Conservation (phyloP, 345 rosid genomes). For the Brassica rapa region DNA sequence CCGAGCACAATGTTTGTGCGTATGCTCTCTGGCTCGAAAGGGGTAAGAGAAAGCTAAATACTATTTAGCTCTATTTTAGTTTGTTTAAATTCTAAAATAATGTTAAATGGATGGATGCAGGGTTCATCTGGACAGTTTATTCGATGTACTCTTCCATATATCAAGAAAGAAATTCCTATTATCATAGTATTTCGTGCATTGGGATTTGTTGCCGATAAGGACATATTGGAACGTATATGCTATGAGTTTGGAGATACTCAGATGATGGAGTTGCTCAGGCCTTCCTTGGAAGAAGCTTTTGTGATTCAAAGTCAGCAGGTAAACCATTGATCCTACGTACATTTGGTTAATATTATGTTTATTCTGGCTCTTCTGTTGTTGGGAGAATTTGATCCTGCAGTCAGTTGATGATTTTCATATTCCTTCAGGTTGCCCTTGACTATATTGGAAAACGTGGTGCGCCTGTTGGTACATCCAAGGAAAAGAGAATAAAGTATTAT, state of each 20-base stretch:
- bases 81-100: neutral
- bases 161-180: conserved; percentile 95
- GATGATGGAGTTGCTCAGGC: conserved; percentile 98
- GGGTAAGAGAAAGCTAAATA: conserved; percentile 55
- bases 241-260: conserved; percentile 85
- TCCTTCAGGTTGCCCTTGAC: conserved; percentile 88
- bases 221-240: conserved; percentile 91
- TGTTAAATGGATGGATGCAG: conserved; percentile 46
- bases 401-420: conserved; percentile 12
- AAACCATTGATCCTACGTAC: neutral
- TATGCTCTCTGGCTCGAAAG: conserved; percentile 97
- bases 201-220: conserved; percentile 98
- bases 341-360: conserved; percentile 2
- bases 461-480: conserved; percentile 92
- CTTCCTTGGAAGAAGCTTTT: conserved; percentile 96
- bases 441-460: conserved; percentile 98
- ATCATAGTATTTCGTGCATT: conserved; percentile 94
- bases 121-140: conserved; percentile 97
- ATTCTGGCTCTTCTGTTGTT: conserved; percentile 5
- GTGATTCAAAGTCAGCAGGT: conserved; percentile 98
- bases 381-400: conserved; percentile 5
- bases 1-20: conserved; percentile 99
- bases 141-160: conserved; percentile 94
- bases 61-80: neutral
- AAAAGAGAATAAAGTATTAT: conserved; percentile 90